Base-by-base conservation (phyloP, 2,329 filamentous ascomycete species). In the Ceratocystis papillata region DNA sequence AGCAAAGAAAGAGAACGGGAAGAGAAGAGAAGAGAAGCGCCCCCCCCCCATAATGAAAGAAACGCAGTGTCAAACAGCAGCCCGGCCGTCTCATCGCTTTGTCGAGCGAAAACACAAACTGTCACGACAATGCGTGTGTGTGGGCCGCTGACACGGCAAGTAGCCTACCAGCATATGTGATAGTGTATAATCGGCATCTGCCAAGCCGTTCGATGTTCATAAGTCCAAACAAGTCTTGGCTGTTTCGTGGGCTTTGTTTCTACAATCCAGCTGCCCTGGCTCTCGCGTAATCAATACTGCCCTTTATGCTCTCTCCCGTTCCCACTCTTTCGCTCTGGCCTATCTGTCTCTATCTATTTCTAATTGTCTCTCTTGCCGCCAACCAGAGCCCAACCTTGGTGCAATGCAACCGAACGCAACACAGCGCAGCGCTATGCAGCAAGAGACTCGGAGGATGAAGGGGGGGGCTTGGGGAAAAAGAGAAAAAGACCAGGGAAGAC, bases 181-280 rank as follows among this genome's bases (percentile, higher is more conserved):
- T 12, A 4, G 37, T 37, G 37, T 37, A 37, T 37, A 59, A 59
- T 10, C 48, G 48, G 53, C 28, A 15, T 50, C 28, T 59, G 53
- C 53, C 53, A 59, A 59, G 53, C 53, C 28, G 53, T 59, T 37
- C 28, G 53, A 59, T 59, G 25, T n/a, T 10, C 53, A n/a, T 3
- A 25, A 33, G 12, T 17, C 28, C 28, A 59, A n/a, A 7, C 53
- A 59, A 33, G 48, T 53, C 48, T 25, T 25, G 48, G 48, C 48
- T 10, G 37, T 37, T 37, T 37, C 10, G 37, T 12, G 10, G 37
- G 37, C 37, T 12, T 37, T 37, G 37, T 12, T 33, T 7, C 30
- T 33, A 7, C 6, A 1, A 7, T 6, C 30, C 30, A 33, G 30
- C 37, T 12, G 37, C 37, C n/a, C n/a, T 48, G 15, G 45, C 48